phyloP scores from a whole-genome alignment of 495 filamentous ascomycete species.

The Lindgomyces ingoldianus region DNA sequence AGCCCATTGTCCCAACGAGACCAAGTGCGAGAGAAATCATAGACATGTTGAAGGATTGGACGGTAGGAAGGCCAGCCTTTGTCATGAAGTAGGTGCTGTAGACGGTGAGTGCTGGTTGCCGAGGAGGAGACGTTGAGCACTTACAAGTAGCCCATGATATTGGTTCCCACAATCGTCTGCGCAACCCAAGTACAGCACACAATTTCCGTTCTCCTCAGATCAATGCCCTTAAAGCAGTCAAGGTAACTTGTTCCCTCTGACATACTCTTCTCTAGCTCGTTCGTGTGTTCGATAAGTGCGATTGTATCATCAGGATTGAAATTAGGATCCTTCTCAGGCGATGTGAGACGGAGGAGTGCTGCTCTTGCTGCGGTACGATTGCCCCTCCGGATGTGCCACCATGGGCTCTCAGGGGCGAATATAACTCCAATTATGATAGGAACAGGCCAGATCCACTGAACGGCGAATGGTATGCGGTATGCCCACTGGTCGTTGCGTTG shows the following conservation, averaged over 20 bases:
- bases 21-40: constrained; percentile 28
- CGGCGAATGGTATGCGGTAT: constrained; percentile 41
- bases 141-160: constrained; percentile 35
- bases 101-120: neutral
- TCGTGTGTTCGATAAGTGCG: constrained; percentile 35
- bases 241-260: constrained; percentile 18
- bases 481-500: constrained; percentile 36
- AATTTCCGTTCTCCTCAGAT: constrained; percentile 36
- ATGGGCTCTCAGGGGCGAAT: constrained; percentile 36
- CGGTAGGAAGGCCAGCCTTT: constrained; percentile 27
- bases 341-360: constrained; percentile 21
- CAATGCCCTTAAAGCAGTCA: constrained; percentile 33
- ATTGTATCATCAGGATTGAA: constrained; percentile 33
- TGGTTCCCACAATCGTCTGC: constrained; percentile 21
- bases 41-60: constrained; percentile 30
- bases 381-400: constrained; percentile 31
- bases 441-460: constrained; percentile 44
- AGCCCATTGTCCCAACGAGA: constrained; percentile 23
- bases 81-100: constrained; percentile 26
- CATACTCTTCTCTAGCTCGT: constrained; percentile 28
- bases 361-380: constrained; percentile 23
- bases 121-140: neutral
- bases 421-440: constrained; percentile 37
- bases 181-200: constrained; percentile 22
- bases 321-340: constrained; percentile 21